phyloP scores from a whole-genome alignment of 768 basidiomycete genomes.

The Galerina marginata region DNA sequence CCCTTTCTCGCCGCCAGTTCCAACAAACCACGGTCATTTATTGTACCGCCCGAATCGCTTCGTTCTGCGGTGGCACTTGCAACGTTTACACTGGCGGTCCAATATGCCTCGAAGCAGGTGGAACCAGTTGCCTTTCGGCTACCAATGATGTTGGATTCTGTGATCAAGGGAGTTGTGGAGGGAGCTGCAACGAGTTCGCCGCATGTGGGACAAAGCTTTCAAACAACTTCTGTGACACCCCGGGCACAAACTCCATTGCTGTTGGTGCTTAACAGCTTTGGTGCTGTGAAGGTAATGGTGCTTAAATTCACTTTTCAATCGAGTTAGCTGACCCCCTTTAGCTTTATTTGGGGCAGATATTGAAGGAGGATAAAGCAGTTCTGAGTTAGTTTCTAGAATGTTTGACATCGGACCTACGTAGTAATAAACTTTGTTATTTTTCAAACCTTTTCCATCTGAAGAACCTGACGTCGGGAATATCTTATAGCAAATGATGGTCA shows the following conservation, averaged over 20 bases:
- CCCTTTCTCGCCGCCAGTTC: background rate
- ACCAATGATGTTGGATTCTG: conserved; percentile 36
- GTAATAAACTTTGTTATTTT: too few relatives aligned
- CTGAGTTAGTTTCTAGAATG: too few relatives aligned
- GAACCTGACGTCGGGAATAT: too few relatives aligned
- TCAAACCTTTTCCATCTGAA: too few relatives aligned
- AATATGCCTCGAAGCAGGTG: conserved; percentile 30
- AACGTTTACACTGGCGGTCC: conserved; percentile 34
- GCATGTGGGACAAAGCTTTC: conserved; percentile 30
- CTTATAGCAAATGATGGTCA: too few relatives aligned
- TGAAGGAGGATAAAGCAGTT: too few relatives aligned
- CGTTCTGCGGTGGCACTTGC: conserved; percentile 36
- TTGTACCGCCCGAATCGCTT: conserved; percentile 27
- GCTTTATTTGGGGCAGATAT: too few relatives aligned
- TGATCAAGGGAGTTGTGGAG: conserved; percentile 24
- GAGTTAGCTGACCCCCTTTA: too few relatives aligned
- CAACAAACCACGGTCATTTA: conserved; percentile 30
- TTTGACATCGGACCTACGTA: too few relatives aligned
- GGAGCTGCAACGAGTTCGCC: conserved; percentile 27
- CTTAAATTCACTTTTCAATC: too few relatives aligned
- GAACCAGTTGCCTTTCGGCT: conserved; percentile 36
- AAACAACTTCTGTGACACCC: conserved; percentile 34
- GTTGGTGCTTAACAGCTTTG: background rate
- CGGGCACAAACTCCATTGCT: conserved; percentile 32
- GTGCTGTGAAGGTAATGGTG: too few relatives aligned